phyloP scores from a whole-genome alignment of 257 asterid genomes.

The Jacaranda copaia region DNA sequence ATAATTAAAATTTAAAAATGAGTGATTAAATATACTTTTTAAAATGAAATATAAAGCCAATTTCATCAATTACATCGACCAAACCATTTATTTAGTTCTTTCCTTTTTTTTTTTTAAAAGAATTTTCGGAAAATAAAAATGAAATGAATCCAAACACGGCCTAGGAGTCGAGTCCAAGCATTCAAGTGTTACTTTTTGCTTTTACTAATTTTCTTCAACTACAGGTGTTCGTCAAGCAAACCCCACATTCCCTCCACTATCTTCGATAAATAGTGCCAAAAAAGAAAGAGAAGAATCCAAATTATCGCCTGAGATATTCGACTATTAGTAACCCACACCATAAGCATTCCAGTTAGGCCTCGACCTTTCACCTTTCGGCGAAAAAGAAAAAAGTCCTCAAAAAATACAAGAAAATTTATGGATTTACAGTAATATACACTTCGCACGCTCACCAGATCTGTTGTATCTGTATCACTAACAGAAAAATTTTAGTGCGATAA shows the following conservation, averaged over 20 bases:
- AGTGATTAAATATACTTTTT: too few species aligned
- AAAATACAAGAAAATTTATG: slow-evolving; percentile 16
- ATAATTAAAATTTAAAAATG: too few species aligned
- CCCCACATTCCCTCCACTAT: slow-evolving; percentile 38
- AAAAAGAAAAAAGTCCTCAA: slow-evolving; percentile 21
- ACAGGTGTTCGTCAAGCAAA: slow-evolving; percentile 30
- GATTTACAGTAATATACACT: slow-evolving; percentile 23
- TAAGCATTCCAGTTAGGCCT: slow-evolving; percentile 36
- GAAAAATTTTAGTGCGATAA: slow-evolving; percentile 30
- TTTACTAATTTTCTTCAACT: neutral
- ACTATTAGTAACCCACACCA: slow-evolving; percentile 29
- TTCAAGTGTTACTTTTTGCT: neutral
- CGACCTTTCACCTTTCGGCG: slow-evolving; percentile 46
- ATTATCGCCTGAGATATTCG: slow-evolving; percentile 26
- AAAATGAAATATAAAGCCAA: too few species aligned
- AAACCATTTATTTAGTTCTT: too few species aligned
- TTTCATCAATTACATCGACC: too few species aligned
- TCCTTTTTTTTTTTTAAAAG: neutral
- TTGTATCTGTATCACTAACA: slow-evolving; percentile 32
- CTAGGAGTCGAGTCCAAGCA: slow-evolving; percentile 1
- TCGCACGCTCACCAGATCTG: slow-evolving; percentile 46
- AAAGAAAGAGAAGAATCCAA: neutral
- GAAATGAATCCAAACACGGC: slow-evolving; percentile 3
- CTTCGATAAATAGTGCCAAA: neutral
- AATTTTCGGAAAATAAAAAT: neutral